Base-by-base conservation (phyloP, 2,329 filamentous ascomycete genomes). In the Escovopsis sp. region DNA sequence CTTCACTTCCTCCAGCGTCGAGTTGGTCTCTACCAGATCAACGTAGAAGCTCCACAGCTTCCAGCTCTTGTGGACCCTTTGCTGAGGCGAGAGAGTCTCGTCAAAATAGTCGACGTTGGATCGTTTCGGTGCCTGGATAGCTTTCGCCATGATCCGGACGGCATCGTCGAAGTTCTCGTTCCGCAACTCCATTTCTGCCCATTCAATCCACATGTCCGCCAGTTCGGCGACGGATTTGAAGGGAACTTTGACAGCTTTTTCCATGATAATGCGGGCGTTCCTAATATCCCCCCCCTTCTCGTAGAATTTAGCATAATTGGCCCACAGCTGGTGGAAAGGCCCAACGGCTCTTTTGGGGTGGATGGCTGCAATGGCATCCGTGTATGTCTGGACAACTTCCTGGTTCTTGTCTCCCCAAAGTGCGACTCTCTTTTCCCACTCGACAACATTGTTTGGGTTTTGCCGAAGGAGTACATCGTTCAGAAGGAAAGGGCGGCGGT, bases 51-150 rank as follows among this genome's bases (percentile, higher is more conserved):
- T 94, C 91, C 91, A 98, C 10, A 98, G 66, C 60, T 96, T 98
- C 91, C 91, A 98, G 57, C 86, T 94, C 70, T 98, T 98, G 66
- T 98, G 91, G 3, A 98, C 84, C 47, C 93, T 77, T 65, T 96
- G 91, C 58, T 98, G 91, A 4, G 91, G 89, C 2, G 86, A 87
- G 7, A 98, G 67, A 0, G 76, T 86, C 58, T 98, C 93, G 58
- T 98, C 91, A 55, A 96, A 98, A 58, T 96, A 98, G 65, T 98
- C 91, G n/a, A 98, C 87, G 2, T 79, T 93, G n/a, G 89, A 95
- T 49, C 86, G 72, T 62, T 96, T 96, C 0, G 91, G 88, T n/a
- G 91, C 85, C 59, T 94, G 88, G 5, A 91, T 89, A 14, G 91
- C 91, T 61, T 94, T 96, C 34, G 85, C 84, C 88, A 98, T 95